Evolutionary conservation across 805 yeast genomes (phyloP).

Genomic region (Hanseniaspora lachancei): DNA sequence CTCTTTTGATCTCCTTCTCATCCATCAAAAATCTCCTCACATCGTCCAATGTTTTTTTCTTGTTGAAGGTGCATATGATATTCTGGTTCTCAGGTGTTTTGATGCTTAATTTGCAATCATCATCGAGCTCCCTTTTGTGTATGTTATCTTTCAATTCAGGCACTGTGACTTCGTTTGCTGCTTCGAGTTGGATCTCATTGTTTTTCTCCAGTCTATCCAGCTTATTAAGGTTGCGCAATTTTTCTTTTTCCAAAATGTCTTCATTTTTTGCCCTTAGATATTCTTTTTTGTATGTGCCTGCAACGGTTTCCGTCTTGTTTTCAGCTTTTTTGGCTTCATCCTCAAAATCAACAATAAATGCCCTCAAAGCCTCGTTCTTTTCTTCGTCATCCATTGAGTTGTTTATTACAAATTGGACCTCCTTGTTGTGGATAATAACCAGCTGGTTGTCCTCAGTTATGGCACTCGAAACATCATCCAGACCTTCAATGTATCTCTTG

Average conservation of each 20-base stretch:
- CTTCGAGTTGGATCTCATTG: too few relatives aligned
- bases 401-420: background rate
- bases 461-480: background rate
- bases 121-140: slow-evolving; percentile 2
- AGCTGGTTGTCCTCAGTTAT: background rate
- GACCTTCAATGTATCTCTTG: background rate
- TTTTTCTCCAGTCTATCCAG: slow-evolving; percentile 11
- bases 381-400: background rate
- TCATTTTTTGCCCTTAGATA: slow-evolving; percentile 16
- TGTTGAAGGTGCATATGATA: slow-evolving; percentile 37
- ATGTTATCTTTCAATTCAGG: slow-evolving; percentile 8
- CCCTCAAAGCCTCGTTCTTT: background rate
- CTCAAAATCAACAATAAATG: background rate
- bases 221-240: slow-evolving; percentile 9
- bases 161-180: background rate
- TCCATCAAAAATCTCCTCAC: slow-evolving; percentile 51
- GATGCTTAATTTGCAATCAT: slow-evolving; percentile 37
- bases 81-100: slow-evolving; percentile 57
- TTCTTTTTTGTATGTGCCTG: slow-evolving; percentile 16
- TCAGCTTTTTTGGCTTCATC: background rate
- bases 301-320: background rate
- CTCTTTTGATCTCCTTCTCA: slow-evolving; percentile 35
- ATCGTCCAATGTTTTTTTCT: slow-evolving; percentile 35
- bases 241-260: slow-evolving; percentile 18
- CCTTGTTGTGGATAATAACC: background rate